phyloP scores from a whole-genome alignment of 192 early-diverging fungal genomes.

The Podila verticillata region DNA sequence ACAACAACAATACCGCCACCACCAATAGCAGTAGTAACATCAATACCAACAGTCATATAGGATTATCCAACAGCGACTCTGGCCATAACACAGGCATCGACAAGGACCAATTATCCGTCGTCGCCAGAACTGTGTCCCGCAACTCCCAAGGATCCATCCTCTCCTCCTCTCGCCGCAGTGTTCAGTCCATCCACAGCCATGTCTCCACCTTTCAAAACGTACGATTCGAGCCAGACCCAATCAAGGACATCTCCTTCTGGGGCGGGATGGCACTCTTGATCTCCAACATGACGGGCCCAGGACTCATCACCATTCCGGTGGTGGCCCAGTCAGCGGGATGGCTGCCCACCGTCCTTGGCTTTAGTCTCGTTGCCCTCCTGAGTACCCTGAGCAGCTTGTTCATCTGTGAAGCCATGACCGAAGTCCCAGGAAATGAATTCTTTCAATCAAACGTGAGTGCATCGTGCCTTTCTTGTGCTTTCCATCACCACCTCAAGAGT shows the following conservation, averaged over 20 bases:
- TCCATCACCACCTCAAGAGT: too few species aligned
- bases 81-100: not conserved
- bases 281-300: constrained; percentile 57
- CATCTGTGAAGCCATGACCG: constrained; percentile 74
- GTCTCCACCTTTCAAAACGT: constrained; percentile 46
- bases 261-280: constrained; percentile 54
- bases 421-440: constrained; percentile 74
- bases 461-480: not conserved
- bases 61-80: not conserved
- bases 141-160: constrained; percentile 4
- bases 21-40: not conserved
- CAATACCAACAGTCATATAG: not conserved
- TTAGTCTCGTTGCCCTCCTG: constrained; percentile 67
- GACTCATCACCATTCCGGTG: constrained; percentile 42
- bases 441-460: constrained; percentile 64
- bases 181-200: constrained; percentile 26
- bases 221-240: constrained; percentile 44
- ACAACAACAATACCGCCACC: too few species aligned
- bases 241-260: constrained; percentile 56
- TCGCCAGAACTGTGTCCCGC: constrained; percentile 17
- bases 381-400: constrained; percentile 71
- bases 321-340: constrained; percentile 45
- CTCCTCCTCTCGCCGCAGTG: constrained; percentile 26
- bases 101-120: constrained; percentile 4
- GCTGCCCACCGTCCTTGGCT: constrained; percentile 57